Evolutionary conservation across 495 filamentous ascomycete species (phyloP), one percentile per base, ranked within the genome.

Genomic region (Peziza echinospora): DNA sequence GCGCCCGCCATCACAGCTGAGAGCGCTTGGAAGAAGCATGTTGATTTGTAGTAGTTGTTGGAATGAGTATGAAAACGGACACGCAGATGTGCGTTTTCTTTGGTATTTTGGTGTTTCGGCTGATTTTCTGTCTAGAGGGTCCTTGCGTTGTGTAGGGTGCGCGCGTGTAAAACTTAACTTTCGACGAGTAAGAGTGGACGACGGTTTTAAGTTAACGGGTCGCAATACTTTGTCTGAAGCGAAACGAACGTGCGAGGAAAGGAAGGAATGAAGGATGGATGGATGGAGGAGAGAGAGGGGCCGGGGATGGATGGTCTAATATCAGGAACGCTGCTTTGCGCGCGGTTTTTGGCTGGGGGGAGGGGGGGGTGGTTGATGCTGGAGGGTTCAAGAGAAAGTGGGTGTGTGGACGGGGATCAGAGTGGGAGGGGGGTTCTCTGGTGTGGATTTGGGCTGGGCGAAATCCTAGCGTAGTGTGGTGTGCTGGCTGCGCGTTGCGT

Each of bases 1-100:
- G 34, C 49, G 41, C 40, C 58, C 56, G 19, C 47, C 44, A 25
- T 59, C 56, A 46, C 56, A 59, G 42, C 56, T 56, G 39, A 59
- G 44, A 21, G 56, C 56, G 45, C 55, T 59, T 17, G 56, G 56
- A 11, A 59, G 53, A 53, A 59, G 56, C 56, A 59, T 59, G 26
- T 26, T 56, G 24, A 24, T 40, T 21, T 11, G 24, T 34, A 22
- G 47, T 40, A 37, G 49, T 43, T 51, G 34, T 48, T 54, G n/a
- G n/a, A n/a, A n/a, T n/a, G n/a, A n/a, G n/a, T n/a, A n/a, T n/a
- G n/a, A n/a, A n/a, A n/a, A n/a, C n/a, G n/a, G n/a, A n/a, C n/a
- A n/a, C 26, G 26, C n/a, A 34, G n/a, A n/a, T 34, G 8, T 34
- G 26, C n/a, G 26, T 34, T 34, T 7, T 34, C n/a, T 34, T 34